Conservation (phyloP, 2,329 filamentous ascomycete genomes). For the Albophoma yamanashiensis region DNA sequence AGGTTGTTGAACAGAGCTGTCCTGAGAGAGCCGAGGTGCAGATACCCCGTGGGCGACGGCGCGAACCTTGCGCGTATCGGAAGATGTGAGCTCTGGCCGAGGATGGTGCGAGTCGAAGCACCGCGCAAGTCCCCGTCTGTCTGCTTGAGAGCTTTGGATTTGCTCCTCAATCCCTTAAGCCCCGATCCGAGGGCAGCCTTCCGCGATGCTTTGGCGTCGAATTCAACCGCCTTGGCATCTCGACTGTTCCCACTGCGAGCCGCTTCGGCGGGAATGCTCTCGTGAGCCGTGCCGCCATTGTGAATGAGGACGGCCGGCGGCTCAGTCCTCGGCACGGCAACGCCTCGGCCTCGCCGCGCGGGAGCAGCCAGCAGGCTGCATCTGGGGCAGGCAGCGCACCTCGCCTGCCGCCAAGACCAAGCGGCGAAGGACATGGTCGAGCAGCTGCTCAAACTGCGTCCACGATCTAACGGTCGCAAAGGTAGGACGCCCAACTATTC, state of each 20-base stretch:
- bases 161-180: conserved; percentile 7
- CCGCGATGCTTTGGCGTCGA: background rate
- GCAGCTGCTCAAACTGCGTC: background rate
- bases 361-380: background rate
- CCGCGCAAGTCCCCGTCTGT: background rate
- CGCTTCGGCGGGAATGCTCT: background rate
- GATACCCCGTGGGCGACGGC: conserved; percentile 85
- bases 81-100: conserved; percentile 41
- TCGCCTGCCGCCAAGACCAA: conserved; percentile 1
- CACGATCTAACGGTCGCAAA: background rate
- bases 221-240: background rate
- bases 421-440: conserved; percentile 5
- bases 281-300: background rate
- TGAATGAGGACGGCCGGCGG: background rate
- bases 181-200: background rate
- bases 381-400: background rate
- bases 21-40: conserved; percentile 83
- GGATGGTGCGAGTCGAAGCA: conserved; percentile 14
- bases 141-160: conserved; percentile 12
- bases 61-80: conserved; percentile 63
- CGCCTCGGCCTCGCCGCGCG: background rate
- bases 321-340: background rate
- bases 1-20: conserved; percentile 96
- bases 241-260: background rate
- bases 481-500: no score